A percentile compares a stretch with the other conserved stretches of the same genome.
These are phyloP conservation scores for Oenanthe javanica DNA, from an alignment of 140 eudicot genomes.

Conservation along the genomic window DNA sequence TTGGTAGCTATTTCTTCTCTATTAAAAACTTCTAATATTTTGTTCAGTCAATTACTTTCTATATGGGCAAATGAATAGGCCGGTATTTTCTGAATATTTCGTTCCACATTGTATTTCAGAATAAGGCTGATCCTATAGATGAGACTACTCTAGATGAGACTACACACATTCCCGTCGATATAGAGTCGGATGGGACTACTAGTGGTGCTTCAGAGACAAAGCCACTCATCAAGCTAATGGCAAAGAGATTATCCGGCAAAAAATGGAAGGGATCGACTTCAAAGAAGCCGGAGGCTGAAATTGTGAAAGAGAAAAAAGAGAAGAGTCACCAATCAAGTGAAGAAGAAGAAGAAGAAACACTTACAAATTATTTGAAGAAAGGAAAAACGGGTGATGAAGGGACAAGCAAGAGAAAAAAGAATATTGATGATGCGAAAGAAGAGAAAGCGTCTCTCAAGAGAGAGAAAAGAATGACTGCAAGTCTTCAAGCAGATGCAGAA, in stretches of 20 bases:
- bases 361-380: background rate
- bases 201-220: constrained; percentile 9
- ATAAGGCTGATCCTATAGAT: background rate
- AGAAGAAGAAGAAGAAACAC: background rate
- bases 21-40: too few relatives aligned
- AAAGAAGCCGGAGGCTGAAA: background rate
- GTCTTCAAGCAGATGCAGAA: constrained; percentile 23
- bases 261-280: background rate
- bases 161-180: constrained; percentile 2
- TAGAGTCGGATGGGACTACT: constrained; percentile 23
- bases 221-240: background rate
- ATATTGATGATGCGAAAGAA: background rate
- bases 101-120: background rate
- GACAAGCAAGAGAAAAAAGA: background rate
- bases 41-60: background rate
- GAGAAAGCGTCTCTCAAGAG: background rate
- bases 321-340: background rate
- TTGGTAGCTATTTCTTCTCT: constrained; percentile 24
- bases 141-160: constrained; percentile 1
- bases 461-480: constrained; percentile 17
- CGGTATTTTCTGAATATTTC: background rate
- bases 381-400: background rate
- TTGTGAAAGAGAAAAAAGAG: background rate
- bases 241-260: background rate
- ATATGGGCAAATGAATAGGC: background rate